A percentile compares a stretch with the other conserved stretches of the same genome.
Evolutionary conservation across 371 early-diverging fungal genomes (phyloP).

Genomic region (Apophysomyces trapeziformis): DNA sequence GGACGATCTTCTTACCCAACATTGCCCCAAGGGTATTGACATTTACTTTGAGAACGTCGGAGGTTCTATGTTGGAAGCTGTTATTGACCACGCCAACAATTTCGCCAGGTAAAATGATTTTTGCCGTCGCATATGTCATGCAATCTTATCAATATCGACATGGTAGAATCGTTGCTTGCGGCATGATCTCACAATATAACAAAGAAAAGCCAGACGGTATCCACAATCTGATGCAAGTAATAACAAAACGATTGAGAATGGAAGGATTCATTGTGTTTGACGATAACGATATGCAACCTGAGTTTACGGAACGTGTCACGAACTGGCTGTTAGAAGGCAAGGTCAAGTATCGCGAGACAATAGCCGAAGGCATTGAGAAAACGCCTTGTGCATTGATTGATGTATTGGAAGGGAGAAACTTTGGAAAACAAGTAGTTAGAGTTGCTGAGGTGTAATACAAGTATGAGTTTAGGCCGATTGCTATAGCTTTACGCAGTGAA

Average conservation of each 20-base stretch:
- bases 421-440: constrained; percentile 79
- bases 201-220: constrained; percentile 26
- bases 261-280: constrained; percentile 69
- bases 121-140: too few species aligned
- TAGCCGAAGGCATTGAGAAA: constrained; percentile 74
- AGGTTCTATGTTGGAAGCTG: constrained; percentile 72
- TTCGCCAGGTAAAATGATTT: constrained; percentile 43
- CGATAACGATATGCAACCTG: constrained; percentile 32
- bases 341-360: constrained; percentile 59
- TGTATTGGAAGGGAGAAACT: constrained; percentile 72
- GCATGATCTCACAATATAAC: constrained; percentile 80
- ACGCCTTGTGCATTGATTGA: constrained; percentile 72
- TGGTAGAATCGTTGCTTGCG: constrained; percentile 55
- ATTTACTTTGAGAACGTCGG: constrained; percentile 80
- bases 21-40: constrained; percentile 74
- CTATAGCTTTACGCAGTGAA: too few species aligned
- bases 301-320: constrained; percentile 58
- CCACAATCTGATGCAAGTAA: constrained; percentile 39
- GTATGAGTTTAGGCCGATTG: too few species aligned
- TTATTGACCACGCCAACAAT: constrained; percentile 55
- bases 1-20: constrained; percentile 43
- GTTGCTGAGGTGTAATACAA: constrained; percentile 36
- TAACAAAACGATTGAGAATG: constrained; percentile 56
- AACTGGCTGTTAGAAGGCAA: constrained; percentile 65
- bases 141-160: background rate